These are phyloP conservation scores for Leccinum imitatum DNA, from an alignment of 768 basidiomycete genomes.

Conservation along the genomic window DNA sequence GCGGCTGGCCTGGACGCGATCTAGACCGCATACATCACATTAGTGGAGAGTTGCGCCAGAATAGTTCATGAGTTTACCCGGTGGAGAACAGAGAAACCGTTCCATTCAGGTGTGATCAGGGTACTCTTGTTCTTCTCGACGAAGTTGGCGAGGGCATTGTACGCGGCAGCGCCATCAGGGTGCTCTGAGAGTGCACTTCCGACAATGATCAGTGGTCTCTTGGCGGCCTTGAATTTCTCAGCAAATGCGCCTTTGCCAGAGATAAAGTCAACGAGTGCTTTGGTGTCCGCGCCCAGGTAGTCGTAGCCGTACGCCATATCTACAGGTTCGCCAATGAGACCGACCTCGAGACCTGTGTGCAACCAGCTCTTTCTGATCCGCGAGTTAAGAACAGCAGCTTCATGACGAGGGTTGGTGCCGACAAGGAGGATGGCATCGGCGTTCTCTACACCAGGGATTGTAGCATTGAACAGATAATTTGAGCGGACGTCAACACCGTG, in stretches of 20 bases:
- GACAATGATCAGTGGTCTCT: slow-evolving; percentile 90
- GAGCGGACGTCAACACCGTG: slow-evolving; percentile 89
- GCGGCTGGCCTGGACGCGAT: slow-evolving; percentile 90
- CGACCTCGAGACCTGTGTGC: slow-evolving; percentile 82
- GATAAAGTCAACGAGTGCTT: slow-evolving; percentile 74
- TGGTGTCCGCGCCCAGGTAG: slow-evolving; percentile 75
- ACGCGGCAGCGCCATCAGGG: slow-evolving; percentile 75
- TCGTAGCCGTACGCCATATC: slow-evolving; percentile 95
- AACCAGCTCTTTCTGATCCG: slow-evolving; percentile 96
- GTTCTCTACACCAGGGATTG: slow-evolving; percentile 85
- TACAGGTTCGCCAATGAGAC: slow-evolving; percentile 85
- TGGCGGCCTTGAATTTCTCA: slow-evolving; percentile 83
- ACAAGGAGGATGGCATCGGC: slow-evolving; percentile 93
- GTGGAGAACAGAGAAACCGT: slow-evolving; percentile 91
- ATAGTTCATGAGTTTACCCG: slow-evolving; percentile 50
- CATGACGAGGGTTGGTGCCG: slow-evolving; percentile 51
- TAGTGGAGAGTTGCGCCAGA: neutral
- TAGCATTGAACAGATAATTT: slow-evolving; percentile 95
- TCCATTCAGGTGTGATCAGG: slow-evolving; percentile 89
- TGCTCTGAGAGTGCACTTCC: slow-evolving; percentile 88
- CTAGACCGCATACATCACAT: slow-evolving; percentile 38
- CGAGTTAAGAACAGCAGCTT: slow-evolving; percentile 74
- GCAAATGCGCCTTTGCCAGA: slow-evolving; percentile 79
- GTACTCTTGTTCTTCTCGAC: slow-evolving; percentile 74
- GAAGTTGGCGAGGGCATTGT: slow-evolving; percentile 74